phyloP scores from a whole-genome alignment of 2,329 filamentous ascomycete species.

The Escovopsis weberi region DNA sequence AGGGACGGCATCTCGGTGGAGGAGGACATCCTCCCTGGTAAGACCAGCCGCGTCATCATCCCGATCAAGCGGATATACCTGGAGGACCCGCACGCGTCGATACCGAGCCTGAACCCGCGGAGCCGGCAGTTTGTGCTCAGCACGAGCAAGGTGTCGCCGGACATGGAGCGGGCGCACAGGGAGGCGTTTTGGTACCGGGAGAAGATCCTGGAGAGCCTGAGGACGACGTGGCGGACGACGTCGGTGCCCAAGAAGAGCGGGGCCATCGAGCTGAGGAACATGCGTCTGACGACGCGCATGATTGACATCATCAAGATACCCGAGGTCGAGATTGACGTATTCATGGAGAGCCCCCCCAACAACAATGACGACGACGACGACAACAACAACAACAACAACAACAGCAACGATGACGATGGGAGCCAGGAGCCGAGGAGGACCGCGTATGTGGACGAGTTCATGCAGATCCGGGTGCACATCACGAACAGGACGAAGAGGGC shows the following conservation, averaged over 20 bases:
- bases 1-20: slow-evolving; percentile 34
- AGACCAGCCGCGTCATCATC: slow-evolving; percentile 60
- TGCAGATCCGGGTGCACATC: slow-evolving; percentile 56
- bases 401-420: slow-evolving; percentile 8
- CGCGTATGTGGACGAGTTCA: slow-evolving; percentile 38
- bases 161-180: slow-evolving; percentile 60
- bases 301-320: slow-evolving; percentile 71
- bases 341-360: slow-evolving; percentile 24
- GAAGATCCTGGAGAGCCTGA: slow-evolving; percentile 56
- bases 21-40: slow-evolving; percentile 48
- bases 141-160: slow-evolving; percentile 61
- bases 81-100: slow-evolving; percentile 59
- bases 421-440: slow-evolving; percentile 8
- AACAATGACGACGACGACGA: slow-evolving; percentile 10
- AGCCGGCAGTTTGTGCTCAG: slow-evolving; percentile 89
- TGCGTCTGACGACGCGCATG: slow-evolving; percentile 63
- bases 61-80: slow-evolving; percentile 64
- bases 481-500: slow-evolving; percentile 55
- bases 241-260: slow-evolving; percentile 42
- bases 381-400: slow-evolving; percentile 5
- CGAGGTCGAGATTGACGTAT: slow-evolving; percentile 56
- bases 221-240: slow-evolving; percentile 54
- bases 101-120: slow-evolving; percentile 70
- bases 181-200: slow-evolving; percentile 91
- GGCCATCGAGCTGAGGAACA: slow-evolving; percentile 58